Base-by-base conservation (phyloP, 768 basidiomycete species). In the Wakefieldia striispora region DNA sequence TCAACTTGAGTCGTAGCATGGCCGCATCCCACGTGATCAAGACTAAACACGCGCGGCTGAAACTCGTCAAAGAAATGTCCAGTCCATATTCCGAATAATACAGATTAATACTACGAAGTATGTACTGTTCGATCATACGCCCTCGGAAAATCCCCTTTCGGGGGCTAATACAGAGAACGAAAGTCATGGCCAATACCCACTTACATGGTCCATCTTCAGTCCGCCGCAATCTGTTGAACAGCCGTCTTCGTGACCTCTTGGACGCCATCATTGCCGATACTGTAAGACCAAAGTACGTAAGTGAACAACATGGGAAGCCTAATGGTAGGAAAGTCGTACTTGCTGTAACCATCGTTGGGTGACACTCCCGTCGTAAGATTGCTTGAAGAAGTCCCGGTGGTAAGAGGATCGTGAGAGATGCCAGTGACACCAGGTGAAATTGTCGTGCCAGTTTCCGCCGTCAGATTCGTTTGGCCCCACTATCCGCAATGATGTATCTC, bases 281-380 rank as follows among this genome's bases (percentile, higher is more conserved):
- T 74, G 47, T 29, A 34, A 43, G n/a, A 60, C 24, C 33, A 49
- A 38, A 34, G 16, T 60, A 19, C 12, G 11, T 29, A 29, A 12
- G 29, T 29, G 10, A 55, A 49, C 36, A 24, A 19, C 41, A 29
- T 12, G 20, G 6, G 35, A 43, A 6, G 11, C 21, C n/a, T 31
- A 6, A 19, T 45, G n/a, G 41, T 13, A 31, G 34, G 20, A 45
- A 53, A 49, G 42, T 19, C 70, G 35, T 36, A 70, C 68, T 43
- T 70, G 33, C 72, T 71, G 58, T 86, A 86, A 62, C 84, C 84
- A 65, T 86, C 84, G 48, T 83, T 81, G 23, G 84, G 84, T 3
- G 82, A 81, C n/a, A 71, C 45, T 7, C 79, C 81, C 5, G 76
- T 76, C 17, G 66, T 64, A 36, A 65, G 65, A 14, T 59, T 58